Conservation (phyloP, 2,329 filamentous ascomycete species). For the Grosmannia serpens region DNA sequence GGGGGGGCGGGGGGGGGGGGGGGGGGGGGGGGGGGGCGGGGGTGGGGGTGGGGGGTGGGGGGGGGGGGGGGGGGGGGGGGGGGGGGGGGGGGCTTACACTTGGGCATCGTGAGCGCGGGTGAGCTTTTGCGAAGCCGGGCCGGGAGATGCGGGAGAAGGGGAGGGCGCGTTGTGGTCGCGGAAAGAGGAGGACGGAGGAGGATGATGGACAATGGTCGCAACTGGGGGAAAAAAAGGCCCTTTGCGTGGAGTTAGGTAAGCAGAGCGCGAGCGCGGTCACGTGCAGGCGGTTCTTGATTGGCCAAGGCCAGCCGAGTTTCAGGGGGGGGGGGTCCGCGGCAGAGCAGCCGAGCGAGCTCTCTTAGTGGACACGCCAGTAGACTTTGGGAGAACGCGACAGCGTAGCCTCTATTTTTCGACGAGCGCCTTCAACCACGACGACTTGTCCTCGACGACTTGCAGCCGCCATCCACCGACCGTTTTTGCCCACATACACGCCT, state of each 20-base stretch:
- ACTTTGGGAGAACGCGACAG: background rate
- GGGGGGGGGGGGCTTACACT: slow-evolving; percentile 54
- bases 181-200: background rate
- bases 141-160: background rate
- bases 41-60: too few species aligned
- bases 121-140: background rate
- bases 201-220: background rate
- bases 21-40: too few species aligned
- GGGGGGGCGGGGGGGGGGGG: too few species aligned
- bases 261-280: background rate
- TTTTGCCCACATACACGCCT: too few species aligned
- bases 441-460: too few species aligned
- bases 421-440: too few species aligned
- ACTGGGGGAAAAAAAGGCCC: background rate
- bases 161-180: background rate
- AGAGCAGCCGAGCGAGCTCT: background rate
- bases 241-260: background rate
- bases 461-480: background rate
- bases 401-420: background rate
- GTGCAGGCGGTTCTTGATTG: background rate
- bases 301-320: background rate
- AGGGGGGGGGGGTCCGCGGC: background rate
- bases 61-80: too few species aligned
- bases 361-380: background rate
- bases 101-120: slow-evolving; percentile 55